Percentiles rank a stretch among this genome's conserved stretches.
phyloP scores from a whole-genome alignment of 768 basidiomycete genomes.

The Tylopilus balloui region DNA sequence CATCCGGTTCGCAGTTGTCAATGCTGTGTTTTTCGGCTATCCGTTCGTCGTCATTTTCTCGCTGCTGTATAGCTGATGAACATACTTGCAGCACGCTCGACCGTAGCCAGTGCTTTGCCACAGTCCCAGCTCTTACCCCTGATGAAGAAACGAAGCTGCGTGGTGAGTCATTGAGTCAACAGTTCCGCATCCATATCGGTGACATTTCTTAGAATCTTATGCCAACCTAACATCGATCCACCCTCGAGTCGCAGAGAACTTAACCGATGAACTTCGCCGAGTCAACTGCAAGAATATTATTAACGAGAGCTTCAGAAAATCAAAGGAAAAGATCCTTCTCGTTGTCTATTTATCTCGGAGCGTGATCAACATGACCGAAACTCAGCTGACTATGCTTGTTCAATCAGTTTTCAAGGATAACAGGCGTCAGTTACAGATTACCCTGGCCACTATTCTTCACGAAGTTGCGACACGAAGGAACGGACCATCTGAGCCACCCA shows the following conservation, averaged over 20 bases:
- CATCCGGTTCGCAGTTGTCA: slow-evolving; percentile 22
- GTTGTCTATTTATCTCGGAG: slow-evolving; percentile 13
- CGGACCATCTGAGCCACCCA: not conserved
- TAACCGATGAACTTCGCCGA: slow-evolving; percentile 19
- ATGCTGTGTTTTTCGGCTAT: slow-evolving; percentile 27
- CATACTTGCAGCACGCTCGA: slow-evolving; percentile 14
- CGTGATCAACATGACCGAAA: slow-evolving; percentile 11
- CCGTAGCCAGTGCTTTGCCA: slow-evolving; percentile 12
- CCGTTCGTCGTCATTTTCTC: slow-evolving; percentile 11
- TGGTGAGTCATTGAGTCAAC: slow-evolving; percentile 1
- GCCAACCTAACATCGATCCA: slow-evolving; percentile 13
- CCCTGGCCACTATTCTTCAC: slow-evolving; percentile 16
- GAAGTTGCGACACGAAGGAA: slow-evolving; percentile 5
- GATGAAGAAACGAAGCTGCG: slow-evolving; percentile 14
- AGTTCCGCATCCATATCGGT: not conserved
- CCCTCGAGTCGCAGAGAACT: slow-evolving; percentile 15
- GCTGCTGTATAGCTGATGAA: not conserved
- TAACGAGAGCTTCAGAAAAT: slow-evolving; percentile 20
- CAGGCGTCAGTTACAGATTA: slow-evolving; percentile 10
- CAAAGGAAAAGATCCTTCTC: slow-evolving; percentile 24
- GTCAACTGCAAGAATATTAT: slow-evolving; percentile 12
- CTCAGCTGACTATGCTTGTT: slow-evolving; percentile 12
- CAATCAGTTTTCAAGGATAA: slow-evolving; percentile 12
- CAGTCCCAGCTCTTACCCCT: slow-evolving; percentile 10
- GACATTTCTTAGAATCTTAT: slow-evolving; percentile 13